These are phyloP conservation scores for Paragyromitra xinjiangensis DNA, from an alignment of 495 filamentous ascomycete species.

Conservation along the genomic window DNA sequence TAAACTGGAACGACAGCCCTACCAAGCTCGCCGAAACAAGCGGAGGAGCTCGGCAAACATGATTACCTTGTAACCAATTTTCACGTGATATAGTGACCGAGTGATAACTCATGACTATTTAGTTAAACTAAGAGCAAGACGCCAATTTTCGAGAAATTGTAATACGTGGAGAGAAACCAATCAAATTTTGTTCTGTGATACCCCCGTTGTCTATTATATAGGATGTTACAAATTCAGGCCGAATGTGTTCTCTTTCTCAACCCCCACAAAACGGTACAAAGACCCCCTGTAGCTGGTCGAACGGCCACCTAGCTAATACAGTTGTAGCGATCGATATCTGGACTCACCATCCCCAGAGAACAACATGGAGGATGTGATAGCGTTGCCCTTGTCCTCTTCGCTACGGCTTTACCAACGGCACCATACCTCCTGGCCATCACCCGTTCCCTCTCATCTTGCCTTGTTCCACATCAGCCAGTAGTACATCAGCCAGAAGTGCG, in stretches of 20 bases:
- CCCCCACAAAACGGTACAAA: neutral
- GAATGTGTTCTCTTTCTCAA: neutral
- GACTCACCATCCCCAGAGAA: conserved; percentile 2
- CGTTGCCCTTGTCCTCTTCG: conserved; percentile 27
- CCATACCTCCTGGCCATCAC: conserved; percentile 31
- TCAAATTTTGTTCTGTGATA: too few species aligned
- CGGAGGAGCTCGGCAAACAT: neutral
- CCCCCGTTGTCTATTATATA: too few species aligned
- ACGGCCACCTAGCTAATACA: neutral
- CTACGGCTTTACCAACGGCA: conserved; percentile 15
- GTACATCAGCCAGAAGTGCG: neutral
- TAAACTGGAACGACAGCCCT: too few species aligned
- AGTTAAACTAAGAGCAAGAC: neutral
- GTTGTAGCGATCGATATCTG: neutral
- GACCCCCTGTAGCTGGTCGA: neutral
- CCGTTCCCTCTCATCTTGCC: conserved; percentile 32
- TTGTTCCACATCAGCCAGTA: neutral
- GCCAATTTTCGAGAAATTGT: neutral
- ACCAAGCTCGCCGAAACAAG: neutral
- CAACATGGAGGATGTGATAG: conserved; percentile 15
- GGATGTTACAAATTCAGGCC: neutral
- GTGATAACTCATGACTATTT: neutral
- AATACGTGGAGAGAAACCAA: neutral
- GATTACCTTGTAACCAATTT: too few species aligned
- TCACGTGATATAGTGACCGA: neutral